Evolutionary conservation across 2,329 filamentous ascomycete species (phyloP).

Genomic region (Talaromyces sp.): DNA sequence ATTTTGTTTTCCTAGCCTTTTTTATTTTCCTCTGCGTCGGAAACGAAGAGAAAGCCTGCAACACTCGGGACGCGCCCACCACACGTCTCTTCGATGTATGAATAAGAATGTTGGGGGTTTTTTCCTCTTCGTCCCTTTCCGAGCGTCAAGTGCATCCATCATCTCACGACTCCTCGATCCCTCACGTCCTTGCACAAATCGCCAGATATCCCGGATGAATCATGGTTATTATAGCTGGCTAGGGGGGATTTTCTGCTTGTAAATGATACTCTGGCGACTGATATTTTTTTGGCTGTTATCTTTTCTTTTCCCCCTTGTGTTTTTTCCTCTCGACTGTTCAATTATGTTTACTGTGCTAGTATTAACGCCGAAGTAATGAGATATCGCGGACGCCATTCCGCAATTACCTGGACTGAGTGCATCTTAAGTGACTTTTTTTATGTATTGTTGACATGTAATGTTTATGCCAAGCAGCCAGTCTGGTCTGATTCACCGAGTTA

Average conservation of each 20-base stretch:
- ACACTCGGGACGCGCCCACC: neutral
- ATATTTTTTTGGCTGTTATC: constrained; percentile 8
- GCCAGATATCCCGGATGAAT: constrained; percentile 1
- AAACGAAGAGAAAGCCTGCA: constrained; percentile 3
- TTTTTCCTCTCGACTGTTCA: constrained; percentile 17
- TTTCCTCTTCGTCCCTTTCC: neutral
- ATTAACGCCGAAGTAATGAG: constrained; percentile 13
- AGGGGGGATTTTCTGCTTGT: constrained; percentile 27
- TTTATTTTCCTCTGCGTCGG: constrained; percentile 13
- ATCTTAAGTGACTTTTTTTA: neutral
- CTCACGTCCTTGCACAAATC: neutral
- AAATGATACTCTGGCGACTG: constrained; percentile 38
- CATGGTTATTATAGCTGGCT: constrained; percentile 12
- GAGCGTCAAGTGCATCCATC: neutral
- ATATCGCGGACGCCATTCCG: constrained; percentile 2
- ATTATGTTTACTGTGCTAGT: constrained; percentile 22
- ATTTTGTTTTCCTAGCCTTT: constrained; percentile 22
- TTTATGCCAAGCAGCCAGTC: neutral
- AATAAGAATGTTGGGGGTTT: neutral
- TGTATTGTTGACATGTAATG: neutral
- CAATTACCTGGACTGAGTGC: neutral
- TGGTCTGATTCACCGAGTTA: neutral
- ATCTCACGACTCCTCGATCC: neutral
- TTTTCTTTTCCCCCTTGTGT: constrained; percentile 2
- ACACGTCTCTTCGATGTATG: neutral